A percentile compares a stretch with the other conserved stretches of the same genome.
phyloP scores from a whole-genome alignment of 257 asterid species.

The Forsythia viridissima region DNA sequence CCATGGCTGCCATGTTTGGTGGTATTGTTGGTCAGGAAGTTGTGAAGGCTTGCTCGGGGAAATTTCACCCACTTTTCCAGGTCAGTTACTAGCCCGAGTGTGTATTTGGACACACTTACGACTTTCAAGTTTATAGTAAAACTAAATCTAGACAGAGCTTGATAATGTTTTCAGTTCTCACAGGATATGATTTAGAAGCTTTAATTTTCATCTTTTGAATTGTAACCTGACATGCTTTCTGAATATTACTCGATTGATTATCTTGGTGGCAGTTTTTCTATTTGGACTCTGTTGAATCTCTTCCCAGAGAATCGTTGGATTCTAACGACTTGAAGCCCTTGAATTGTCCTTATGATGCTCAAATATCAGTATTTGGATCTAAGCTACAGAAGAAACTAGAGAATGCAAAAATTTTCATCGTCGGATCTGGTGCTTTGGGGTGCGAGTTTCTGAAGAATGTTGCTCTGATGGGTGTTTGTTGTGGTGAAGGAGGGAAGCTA shows the following conservation, averaged over 20 bases:
- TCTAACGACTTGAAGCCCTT: constrained; percentile 42
- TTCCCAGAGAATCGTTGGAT: constrained; percentile 41
- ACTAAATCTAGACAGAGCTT: no score
- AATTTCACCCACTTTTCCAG: constrained; percentile 57
- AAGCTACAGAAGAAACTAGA: constrained; percentile 53
- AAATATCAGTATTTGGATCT: constrained; percentile 56
- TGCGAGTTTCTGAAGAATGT: constrained; percentile 53
- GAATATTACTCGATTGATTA: constrained; percentile 6
- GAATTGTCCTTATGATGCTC: constrained; percentile 57
- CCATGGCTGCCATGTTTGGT: constrained; percentile 66
- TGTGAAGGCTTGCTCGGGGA: constrained; percentile 59
- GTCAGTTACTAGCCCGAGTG: neutral
- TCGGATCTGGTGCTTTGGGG: constrained; percentile 58
- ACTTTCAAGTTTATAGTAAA: no score
- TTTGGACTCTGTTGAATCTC: constrained; percentile 59
- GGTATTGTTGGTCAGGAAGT: constrained; percentile 62
- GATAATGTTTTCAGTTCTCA: no score
- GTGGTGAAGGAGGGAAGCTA: constrained; percentile 44
- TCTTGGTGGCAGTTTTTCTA: constrained; percentile 45
- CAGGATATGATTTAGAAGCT: no score
- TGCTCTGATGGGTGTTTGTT: constrained; percentile 54
- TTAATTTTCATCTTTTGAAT: neutral
- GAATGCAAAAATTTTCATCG: constrained; percentile 41
- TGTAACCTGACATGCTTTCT: neutral
- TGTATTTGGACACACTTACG: no score